Evolutionary conservation across 768 basidiomycete species (phyloP), one percentile per base, ranked within the genome.

Genomic region (Suillus cothurnatus): DNA sequence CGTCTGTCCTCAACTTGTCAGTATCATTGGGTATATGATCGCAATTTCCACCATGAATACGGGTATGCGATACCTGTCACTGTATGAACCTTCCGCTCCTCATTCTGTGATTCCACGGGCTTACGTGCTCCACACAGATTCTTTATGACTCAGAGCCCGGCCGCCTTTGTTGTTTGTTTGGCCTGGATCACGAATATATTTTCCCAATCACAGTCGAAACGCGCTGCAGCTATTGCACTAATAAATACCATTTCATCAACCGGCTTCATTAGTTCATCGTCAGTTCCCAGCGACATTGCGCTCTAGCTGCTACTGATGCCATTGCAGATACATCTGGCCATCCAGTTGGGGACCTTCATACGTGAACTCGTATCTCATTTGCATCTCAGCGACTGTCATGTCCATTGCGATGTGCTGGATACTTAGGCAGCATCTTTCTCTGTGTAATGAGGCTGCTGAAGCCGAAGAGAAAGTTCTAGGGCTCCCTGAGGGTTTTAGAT

Each of bases 191-290:
- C 80, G 61, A 84, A 81, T 66, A 81, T 82, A 6, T 81, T 96
- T 76, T 88, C 92, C 26, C 86, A 88, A 21, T 87, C 93, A 23
- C 86, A 92, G 2, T 85, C 89, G 23, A 95, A 95, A 75, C 88
- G 94, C 8, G 91, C 93, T 11, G 89, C 94, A 23, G 89, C 88
- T 19, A 80, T 96, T 47, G 94, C 93, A 1, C 76, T 91, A 62
- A 85, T 93, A 71, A 94, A 94, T 74, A 86, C 89, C 36, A 85
- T 92, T 70, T 89, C 88, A 15, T 88, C 92, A 70, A 80, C 92
- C 8, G 94, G 94, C 0, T 94, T 95, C 77, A 81, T 96, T 34
- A 79, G 86, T 49, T 92, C 93, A 65, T 88, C 92, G 81, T 94
- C 79, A 79, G 86, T 86, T 28, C 69, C 62, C 9, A 9, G 14